phyloP scores from a whole-genome alignment of 768 basidiomycete species.

The Suillus brevipes region DNA sequence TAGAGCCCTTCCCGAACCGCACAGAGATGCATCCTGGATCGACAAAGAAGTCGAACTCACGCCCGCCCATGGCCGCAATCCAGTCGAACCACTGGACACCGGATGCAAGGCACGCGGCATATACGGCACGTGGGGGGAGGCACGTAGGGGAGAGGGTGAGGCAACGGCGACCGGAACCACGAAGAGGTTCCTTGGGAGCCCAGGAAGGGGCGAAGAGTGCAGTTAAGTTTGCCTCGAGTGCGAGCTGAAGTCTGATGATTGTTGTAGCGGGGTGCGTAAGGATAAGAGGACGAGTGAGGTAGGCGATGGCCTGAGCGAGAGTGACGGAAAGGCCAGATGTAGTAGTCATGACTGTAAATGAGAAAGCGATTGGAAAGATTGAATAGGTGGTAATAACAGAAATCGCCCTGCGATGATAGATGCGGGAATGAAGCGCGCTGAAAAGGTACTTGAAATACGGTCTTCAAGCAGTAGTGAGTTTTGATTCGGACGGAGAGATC shows the following conservation, averaged over 20 bases:
- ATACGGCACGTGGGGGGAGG: constrained; percentile 69
- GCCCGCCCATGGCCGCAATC: constrained; percentile 66
- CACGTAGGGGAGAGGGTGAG: constrained; percentile 69
- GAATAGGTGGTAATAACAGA: constrained; percentile 14
- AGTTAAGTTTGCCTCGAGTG: constrained; percentile 73
- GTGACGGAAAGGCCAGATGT: constrained; percentile 60
- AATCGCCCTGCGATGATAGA: constrained; percentile 35
- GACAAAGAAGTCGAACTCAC: constrained; percentile 77
- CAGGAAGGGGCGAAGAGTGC: constrained; percentile 69
- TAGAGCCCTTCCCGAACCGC: constrained; percentile 49
- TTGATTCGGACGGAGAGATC: constrained; percentile 27
- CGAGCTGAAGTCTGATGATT: constrained; percentile 66
- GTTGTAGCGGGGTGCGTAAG: constrained; percentile 56
- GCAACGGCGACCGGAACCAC: constrained; percentile 72
- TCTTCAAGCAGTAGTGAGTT: constrained; percentile 18
- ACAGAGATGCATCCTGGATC: constrained; percentile 79
- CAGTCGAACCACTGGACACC: constrained; percentile 82
- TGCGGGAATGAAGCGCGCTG: constrained; percentile 26
- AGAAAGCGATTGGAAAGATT: constrained; percentile 7
- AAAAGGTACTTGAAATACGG: constrained; percentile 26
- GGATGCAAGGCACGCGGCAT: constrained; percentile 67
- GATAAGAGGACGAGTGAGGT: constrained; percentile 68
- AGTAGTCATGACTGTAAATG: constrained; percentile 25
- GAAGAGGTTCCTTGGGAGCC: constrained; percentile 61
- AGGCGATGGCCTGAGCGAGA: constrained; percentile 72